A percentile compares a stretch with the other conserved stretches of the same genome.
Conservation (phyloP, 352 stramenopile genomes). For the Phytophthora europaea region DNA sequence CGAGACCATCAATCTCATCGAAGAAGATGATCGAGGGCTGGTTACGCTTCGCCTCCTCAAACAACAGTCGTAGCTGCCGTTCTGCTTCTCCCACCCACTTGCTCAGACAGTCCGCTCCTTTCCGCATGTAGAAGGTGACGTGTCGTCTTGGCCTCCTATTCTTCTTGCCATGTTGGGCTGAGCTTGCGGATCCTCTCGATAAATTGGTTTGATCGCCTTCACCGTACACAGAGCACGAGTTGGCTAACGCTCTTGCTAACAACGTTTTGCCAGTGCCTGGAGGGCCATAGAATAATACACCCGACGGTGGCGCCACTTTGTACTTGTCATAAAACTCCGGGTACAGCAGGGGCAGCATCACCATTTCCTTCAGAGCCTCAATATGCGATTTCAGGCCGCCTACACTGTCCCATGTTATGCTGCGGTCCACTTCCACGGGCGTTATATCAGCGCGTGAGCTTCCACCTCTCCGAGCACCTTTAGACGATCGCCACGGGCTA, state of each 20-base stretch:
- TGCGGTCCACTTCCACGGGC: conserved; percentile 84
- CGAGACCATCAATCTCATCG: conserved; percentile 95
- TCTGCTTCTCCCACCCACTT: conserved; percentile 96
- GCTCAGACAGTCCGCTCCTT: conserved; percentile 91
- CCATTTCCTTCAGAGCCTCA: conserved; percentile 94
- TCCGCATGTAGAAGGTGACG: conserved; percentile 96
- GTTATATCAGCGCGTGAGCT: conserved; percentile 79
- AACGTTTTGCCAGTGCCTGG: conserved; percentile 95
- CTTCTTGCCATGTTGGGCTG: conserved; percentile 9
- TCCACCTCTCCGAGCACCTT: conserved; percentile 46
- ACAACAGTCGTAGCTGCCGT: conserved; percentile 90
- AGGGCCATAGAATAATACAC: conserved; percentile 92
- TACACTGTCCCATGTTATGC: conserved; percentile 89
- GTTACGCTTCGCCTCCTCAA: conserved; percentile 92
- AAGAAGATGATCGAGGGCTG: conserved; percentile 97
- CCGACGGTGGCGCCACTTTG: conserved; percentile 82
- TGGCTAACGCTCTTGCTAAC: conserved; percentile 89
- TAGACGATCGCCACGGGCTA: conserved; percentile 40
- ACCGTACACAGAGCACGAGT: conserved; percentile 72
- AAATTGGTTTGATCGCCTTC: conserved; percentile 22
- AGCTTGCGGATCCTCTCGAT: not conserved
- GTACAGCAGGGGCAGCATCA: conserved; percentile 94
- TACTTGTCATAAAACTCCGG: conserved; percentile 95
- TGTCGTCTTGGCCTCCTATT: conserved; percentile 48
- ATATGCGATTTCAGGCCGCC: conserved; percentile 90